Base-by-base conservation (phyloP, 345 rosid species). In the Microcos paniculata region DNA sequence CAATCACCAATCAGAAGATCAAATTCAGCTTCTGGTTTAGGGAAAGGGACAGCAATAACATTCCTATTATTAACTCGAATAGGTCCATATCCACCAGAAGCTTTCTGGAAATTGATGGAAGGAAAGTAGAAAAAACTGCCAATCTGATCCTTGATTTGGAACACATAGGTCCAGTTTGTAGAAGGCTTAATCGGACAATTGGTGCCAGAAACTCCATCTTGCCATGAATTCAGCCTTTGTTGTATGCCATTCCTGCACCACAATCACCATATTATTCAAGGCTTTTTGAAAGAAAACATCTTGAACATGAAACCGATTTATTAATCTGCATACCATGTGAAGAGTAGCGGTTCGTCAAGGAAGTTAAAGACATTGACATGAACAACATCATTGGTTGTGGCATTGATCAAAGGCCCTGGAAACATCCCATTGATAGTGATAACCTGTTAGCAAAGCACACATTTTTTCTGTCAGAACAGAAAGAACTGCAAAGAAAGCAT, bases 321-420 rank as follows among this genome's bases (percentile, higher is more conserved):
- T n/a, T n/a, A n/a, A n/a, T n/a, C n/a, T 16, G 13, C 42, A 42
- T 78, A 90, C 94, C 92, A 90, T 6, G 94, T 90, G 82, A 88
- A 84, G 65, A 90, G 94, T 31, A 90, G 82, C 13, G 94, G 91
- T 77, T 88, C 93, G 42, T 85, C 83, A 26, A 92, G 52, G 40
- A 79, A 83, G 82, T 90, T 90, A 78, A 78, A 81, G 33, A 90
- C 84, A 69, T 88, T 90, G 16, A 88, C 63, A 48, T 72, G 78
- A 49, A 90, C 35, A 23, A 84, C 53, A 78, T 88, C 91, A 38
- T 85, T 85, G 48, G 88, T 76, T 12, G 97, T 87, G 30, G 88
- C 86, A 62, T 80, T 87, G 79, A 90, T 77, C 38, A 87, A 63
- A 0, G 97, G 97, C 71, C 94, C 97, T 4, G 92, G 94, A 66